Evolutionary conservation across 2,329 filamentous ascomycete genomes (phyloP), one percentile per base, ranked within the genome.

Genomic region (Epichloe amarillans): DNA sequence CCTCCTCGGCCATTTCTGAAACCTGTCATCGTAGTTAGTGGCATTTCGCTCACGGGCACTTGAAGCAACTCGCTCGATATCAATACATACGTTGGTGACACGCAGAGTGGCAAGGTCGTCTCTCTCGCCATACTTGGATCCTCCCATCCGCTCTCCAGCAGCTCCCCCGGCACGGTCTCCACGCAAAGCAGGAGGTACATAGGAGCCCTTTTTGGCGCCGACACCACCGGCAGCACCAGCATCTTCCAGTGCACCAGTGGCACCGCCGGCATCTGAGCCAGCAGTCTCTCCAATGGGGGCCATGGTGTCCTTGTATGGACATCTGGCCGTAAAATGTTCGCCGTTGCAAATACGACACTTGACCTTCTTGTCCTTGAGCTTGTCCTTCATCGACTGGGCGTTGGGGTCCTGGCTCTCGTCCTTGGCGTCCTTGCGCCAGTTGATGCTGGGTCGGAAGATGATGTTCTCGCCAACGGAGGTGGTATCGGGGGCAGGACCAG

Each of bases 271-370:
- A 56, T 83, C 80, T 55, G 70, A 76, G 35, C 65, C 65, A 45
- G 66, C 67, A 51, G 70, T 73, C 67, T 82, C 80, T 58, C 83
- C 82, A 54, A 90, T 81, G 38, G 87, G 93, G 37, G 91, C 89
- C 89, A 98, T 96, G 62, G 91, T 98, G 69, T 97, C 93, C 77
- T 97, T 98, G 84, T 95, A 98, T 37, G 93, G 93, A 82, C 93
- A 98, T 69, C 93, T 85, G 60, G 91, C 91, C 41, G 93, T 98
- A 78, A 97, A 98, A 82, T 98, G 93, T 77, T 98, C 93, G 66
- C 91, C 93, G 67, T 84, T 87, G 75, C 93, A 98, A 68, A 98
- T 97, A 79, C 93, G 86, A 73, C 93, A 98, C 80, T 97, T 97
- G 77, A 98, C 94, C 76, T 96, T 94, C 82, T 96, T 95, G 75